Evolutionary conservation across 192 early-diverging fungal species (phyloP), one percentile per base, ranked within the genome.

Genomic region (Gryganskiella cystojenkinii): DNA sequence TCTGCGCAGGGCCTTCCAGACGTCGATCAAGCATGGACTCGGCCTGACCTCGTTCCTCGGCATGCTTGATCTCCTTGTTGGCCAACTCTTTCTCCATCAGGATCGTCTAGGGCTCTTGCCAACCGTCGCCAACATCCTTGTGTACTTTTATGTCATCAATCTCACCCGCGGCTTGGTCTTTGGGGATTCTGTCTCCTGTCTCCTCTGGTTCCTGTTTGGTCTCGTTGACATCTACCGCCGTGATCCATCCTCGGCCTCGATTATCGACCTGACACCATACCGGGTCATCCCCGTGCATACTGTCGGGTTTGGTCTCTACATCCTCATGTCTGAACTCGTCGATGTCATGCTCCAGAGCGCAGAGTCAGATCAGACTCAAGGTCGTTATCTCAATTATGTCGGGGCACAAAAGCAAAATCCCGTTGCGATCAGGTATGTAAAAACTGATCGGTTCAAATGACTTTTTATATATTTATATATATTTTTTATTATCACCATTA

Each of bases 141-240:
- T 78, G 30, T 78, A 78, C 50, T 78, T 78, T 64, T 78, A 78
- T 69, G 74, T 78, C 35, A 78, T 78, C 61, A 78, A 78, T n/a
- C 56, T 78, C 2, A 78, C 74, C 2, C 74, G 74, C 0, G 74
- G 74, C 1, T 35, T 78, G 9, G 74, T 78, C 47, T 78, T 78
- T 69, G 74, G 74, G 6, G 74, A 78, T 45, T 78, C 74, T 10
- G 74, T 78, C 1, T 78, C 74, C 1, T 78, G 74, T 60, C 56
- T 78, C 4, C 49, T 78, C 15, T 78, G 74, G 74, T 55, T 78
- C 49, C 43, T 78, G 30, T 78, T 78, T 69, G 74, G 74, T 5
- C 66, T 78, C 11, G 67, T 78, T 6, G 74, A 78, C 15, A 69
- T 78, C 45, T 78, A 78, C 55, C 66, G 74, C 60, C 68, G 62